Evolutionary conservation across 2,329 filamentous ascomycete species (phyloP), one percentile per base, ranked within the genome.

Genomic region (Akanthomyces uredinophilus): DNA sequence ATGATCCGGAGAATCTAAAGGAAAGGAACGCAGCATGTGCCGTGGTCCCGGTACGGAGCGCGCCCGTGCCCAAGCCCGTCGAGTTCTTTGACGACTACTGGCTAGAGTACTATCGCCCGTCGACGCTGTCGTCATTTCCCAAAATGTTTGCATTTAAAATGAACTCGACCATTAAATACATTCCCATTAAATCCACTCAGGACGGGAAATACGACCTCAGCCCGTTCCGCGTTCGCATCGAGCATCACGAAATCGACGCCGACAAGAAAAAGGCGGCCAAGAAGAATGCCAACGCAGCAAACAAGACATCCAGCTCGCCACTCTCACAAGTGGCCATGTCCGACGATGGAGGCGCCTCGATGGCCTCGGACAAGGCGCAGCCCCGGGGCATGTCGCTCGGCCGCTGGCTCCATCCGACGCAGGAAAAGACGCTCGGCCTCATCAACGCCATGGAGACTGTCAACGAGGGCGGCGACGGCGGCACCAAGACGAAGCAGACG

Each of bases 91-190:
- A 98, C 71, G 92, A 98, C 73, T 99, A 96, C 74, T 99, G 95
- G 95, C 81, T 95, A 8, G 95, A 99, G 72, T 98, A 97, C 73
- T 99, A 99, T 72, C 87, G 93, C 16, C 95, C 95, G 0, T 83
- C 91, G 8, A 91, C 90, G 0, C 78, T 98, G 1, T 96, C 95
- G 0, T 95, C 92, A 0, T 92, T 98, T 67, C 84, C 88, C 16
- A 99, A 97, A 72, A 90, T 97, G 72, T 97, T 96, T 71, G 86
- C 92, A 0, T 96, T 90, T 75, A 92, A 91, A 71, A 91, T 98
- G 83, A 96, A 94, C 70, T 93, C 91, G 0, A 95, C 91, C 4
- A 86, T 93, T 65, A 90, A 89, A 64, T 93, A 94, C 71, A 88
- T 94, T 37, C 89, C 90, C 13, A 83, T 93, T 63, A 88, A 88